phyloP scores from a whole-genome alignment of 805 yeast species.

The Nakazawaea holstii region DNA sequence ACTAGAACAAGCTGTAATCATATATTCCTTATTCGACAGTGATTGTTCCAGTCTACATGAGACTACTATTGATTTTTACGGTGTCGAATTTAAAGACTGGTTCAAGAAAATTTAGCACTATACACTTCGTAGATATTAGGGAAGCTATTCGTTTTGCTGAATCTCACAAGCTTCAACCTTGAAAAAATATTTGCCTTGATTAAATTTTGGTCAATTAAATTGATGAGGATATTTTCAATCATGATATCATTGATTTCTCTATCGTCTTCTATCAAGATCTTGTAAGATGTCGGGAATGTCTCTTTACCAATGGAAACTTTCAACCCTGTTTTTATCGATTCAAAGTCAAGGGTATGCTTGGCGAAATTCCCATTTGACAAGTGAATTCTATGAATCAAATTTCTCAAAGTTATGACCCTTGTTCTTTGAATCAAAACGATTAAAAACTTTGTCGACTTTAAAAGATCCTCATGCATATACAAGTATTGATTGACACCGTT shows the following conservation, averaged over 20 bases:
- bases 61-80: too few species aligned
- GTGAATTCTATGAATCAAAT: conserved; percentile 25
- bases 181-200: conserved; percentile 48
- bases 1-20: too few species aligned
- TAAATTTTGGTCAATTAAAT: conserved; percentile 48
- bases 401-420: conserved; percentile 40
- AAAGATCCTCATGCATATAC: conserved; percentile 29
- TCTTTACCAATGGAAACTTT: conserved; percentile 15
- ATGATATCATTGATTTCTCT: conserved; percentile 29
- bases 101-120: conserved; percentile 10
- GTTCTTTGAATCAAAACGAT: conserved; percentile 41
- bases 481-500: conserved; percentile 28
- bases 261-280: conserved; percentile 20
- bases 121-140: conserved; percentile 24
- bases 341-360: conserved; percentile 15
- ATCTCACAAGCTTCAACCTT: conserved; percentile 30
- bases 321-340: conserved; percentile 21
- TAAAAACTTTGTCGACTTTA: conserved; percentile 31
- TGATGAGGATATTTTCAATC: conserved; percentile 44
- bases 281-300: conserved; percentile 12
- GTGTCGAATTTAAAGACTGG: too few species aligned
- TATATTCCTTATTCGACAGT: too few species aligned
- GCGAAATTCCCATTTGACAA: conserved; percentile 8
- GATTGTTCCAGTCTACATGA: too few species aligned
- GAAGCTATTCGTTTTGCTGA: conserved; percentile 39